Evolutionary conservation across 2,329 filamentous ascomycete species (phyloP).

Genomic region (Graphiopsis chlorocephala): DNA sequence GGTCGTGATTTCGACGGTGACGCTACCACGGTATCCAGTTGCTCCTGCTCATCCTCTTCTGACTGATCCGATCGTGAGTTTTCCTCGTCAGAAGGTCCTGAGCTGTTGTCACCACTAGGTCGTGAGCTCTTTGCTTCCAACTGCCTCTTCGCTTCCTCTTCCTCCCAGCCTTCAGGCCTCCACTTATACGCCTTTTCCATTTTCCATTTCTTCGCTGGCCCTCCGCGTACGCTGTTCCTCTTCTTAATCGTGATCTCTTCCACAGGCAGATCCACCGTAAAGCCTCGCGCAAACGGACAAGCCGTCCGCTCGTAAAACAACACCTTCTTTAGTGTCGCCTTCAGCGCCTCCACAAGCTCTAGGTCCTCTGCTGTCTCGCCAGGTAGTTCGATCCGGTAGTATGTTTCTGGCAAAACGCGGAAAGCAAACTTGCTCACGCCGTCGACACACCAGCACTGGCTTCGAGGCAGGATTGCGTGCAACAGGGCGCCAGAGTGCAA

Average conservation of each 20-base stretch:
- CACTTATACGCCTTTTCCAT: conserved; percentile 44
- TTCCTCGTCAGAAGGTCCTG: not conserved
- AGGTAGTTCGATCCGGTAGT: conserved; percentile 87
- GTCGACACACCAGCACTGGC: conserved; percentile 91
- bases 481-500: conserved; percentile 80
- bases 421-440: conserved; percentile 82
- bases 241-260: conserved; percentile 59
- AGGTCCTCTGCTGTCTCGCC: conserved; percentile 62
- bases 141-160: conserved; percentile 6
- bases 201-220: conserved; percentile 52
- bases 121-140: not conserved
- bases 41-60: not conserved
- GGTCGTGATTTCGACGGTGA: not conserved
- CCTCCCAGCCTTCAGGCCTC: conserved; percentile 43
- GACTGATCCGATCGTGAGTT: not conserved
- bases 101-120: not conserved
- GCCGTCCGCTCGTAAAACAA: conserved; percentile 83
- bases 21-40: not conserved
- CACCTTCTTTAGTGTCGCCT: conserved; percentile 66
- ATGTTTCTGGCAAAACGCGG: conserved; percentile 76
- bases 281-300: conserved; percentile 78
- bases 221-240: conserved; percentile 65
- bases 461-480: conserved; percentile 83
- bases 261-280: conserved; percentile 71
- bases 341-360: conserved; percentile 63